Conservation (phyloP, 495 filamentous ascomycete genomes). For the Extremus antarcticus region DNA sequence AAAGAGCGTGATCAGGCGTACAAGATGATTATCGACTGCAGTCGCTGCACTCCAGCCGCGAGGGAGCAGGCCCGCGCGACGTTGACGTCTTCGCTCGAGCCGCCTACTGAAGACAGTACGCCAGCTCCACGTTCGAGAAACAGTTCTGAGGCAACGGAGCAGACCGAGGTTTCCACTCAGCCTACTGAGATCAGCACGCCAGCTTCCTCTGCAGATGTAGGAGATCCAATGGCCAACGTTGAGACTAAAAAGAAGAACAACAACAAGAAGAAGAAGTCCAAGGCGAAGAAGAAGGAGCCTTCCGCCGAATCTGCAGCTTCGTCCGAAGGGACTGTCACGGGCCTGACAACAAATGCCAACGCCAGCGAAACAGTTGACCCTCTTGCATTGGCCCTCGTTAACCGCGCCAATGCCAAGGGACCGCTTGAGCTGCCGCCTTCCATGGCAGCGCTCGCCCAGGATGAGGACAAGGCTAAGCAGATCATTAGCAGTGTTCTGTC, state of each 20-base stretch:
- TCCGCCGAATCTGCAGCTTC: not conserved
- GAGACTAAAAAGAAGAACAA: slow-evolving; percentile 24
- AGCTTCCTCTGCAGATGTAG: slow-evolving; percentile 1
- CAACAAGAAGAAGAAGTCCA: slow-evolving; percentile 24
- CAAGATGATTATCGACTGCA: slow-evolving; percentile 19
- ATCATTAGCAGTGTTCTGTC: no score
- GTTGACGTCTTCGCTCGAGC: no score
- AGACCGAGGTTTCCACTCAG: slow-evolving; percentile 8
- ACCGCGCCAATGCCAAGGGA: no score
- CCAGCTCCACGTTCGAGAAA: not conserved
- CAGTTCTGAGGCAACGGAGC: slow-evolving; percentile 10
- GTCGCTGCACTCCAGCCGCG: slow-evolving; percentile 8
- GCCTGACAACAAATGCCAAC: no score
- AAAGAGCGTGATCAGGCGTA: slow-evolving; percentile 16
- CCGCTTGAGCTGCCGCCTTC: no score
- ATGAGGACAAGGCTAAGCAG: slow-evolving; percentile 7
- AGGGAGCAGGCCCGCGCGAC: slow-evolving; percentile 4
- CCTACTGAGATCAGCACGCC: slow-evolving; percentile 14
- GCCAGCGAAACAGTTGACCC: no score
- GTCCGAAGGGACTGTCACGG: not conserved
- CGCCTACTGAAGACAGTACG: slow-evolving; percentile 6
- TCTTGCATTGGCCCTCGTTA: no score
- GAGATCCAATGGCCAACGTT: not conserved
- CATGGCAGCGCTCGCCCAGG: not conserved
- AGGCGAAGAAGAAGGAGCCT: slow-evolving; percentile 14